Evolutionary conservation across 2,329 filamentous ascomycete genomes (phyloP), one percentile per base, ranked within the genome.

Genomic region (Magnaporthales sp.): DNA sequence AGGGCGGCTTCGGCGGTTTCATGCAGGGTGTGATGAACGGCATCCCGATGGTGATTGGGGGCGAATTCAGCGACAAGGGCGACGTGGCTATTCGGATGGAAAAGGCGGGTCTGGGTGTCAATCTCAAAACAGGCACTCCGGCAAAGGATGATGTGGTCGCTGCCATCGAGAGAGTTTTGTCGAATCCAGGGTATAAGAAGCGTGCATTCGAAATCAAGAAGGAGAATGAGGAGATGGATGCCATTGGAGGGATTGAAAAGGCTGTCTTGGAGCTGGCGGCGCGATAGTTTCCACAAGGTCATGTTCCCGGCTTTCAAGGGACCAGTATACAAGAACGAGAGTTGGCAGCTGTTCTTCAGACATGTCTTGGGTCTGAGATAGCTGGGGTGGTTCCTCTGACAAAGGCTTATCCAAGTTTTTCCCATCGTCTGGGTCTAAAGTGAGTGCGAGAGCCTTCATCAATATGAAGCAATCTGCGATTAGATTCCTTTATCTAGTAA

Each of bases 1-100:
- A 60, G 56, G 82, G 77, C 10, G 81, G 82, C 3, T 84, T 81
- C 66, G 80, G 81, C 3, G 80, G 79, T 1, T 77, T 83, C 62
- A 75, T 79, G 27, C 80, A 83, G 65, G 77, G 77, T 1, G 72
- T 83, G 1, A 74, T 77, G 32, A 77, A 80, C 66, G 81, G 80
- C 0, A 78, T 82, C 24, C 81, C 82, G 1, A 76, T 84, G 71
- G 78, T 84, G 2, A 71, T 83, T 26, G 77, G 79, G 0, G 81
- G 82, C 0, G 71, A 72, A 22, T 75, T 72, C 30, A 77, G 77
- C 46, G 80, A 80, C 61, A 81, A 81, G 71, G 73, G 74, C 1
- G 78, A 82, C 67, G 76, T 79, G 19, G 75, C 75, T 2, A 73
- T 75, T 63, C 75, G 81, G 0, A 78, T 77, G 3, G 78, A 80